Evolutionary conservation across 2,329 filamentous ascomycete genomes (phyloP), one percentile per base, ranked within the genome.

Genomic region (Pleoardoris graminearum): DNA sequence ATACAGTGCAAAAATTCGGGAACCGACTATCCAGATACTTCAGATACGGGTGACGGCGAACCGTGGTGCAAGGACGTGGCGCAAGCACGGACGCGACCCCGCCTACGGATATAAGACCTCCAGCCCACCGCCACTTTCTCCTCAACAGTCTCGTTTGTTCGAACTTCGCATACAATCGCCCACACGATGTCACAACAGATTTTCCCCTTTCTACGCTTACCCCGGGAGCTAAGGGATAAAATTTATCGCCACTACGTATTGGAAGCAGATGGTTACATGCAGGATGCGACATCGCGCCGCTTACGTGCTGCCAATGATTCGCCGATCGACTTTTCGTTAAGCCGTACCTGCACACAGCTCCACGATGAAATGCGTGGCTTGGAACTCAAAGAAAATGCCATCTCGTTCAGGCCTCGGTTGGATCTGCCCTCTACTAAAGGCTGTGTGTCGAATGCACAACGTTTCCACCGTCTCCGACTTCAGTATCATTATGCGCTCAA

Each of bases 261-360:
- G 21, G 45, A 39, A 38, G 14, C 29, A 4, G 21, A 35, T 16
- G 43, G 35, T 10, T 48, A 48, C 23, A 10, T 16, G 10, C 16
- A 38, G 33, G 21, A 39, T 17, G n/a, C n/a, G 1, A 3, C 12
- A 10, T 37, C 32, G 4, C 11, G 22, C 6, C 22, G 17, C 8
- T 17, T 48, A 4, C 32, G 33, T 4, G 16, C 16, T 4, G 19
- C 12, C 22, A 19, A 12, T 10, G 43, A 6, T 7, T 10, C 17
- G 7, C 42, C 33, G 19, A 21, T 39, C 14, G 32, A 37, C 29
- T 4, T 48, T 14, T 17, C 32, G 5, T 11, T 48, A 12, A 37
- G 12, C 12, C 36, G 27, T 48, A 48, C 45, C 3, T 48, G 45
- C 45, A 37, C 30, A 17, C n/a, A 25, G n/a, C 14, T 48, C 12